These are phyloP conservation scores for Leavenworthia alabamica DNA, from an alignment of 345 rosid species.

Conservation along the genomic window DNA sequence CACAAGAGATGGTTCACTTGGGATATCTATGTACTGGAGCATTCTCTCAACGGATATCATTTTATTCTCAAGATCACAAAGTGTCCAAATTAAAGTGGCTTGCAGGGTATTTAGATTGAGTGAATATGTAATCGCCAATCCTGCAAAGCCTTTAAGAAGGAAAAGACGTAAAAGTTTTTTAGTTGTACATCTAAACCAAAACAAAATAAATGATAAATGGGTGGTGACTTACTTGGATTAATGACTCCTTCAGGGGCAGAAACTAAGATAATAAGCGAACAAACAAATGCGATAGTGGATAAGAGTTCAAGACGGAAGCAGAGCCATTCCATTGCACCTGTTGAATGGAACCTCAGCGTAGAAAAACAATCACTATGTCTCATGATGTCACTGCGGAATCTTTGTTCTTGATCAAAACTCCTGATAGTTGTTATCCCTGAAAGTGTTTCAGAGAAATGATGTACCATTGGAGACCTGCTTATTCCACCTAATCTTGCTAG, in stretches of 20 bases:
- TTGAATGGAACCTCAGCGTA: slow-evolving; percentile 44
- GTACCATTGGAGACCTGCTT: slow-evolving; percentile 65
- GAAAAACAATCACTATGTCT: slow-evolving; percentile 43
- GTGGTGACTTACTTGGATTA: slow-evolving; percentile 47
- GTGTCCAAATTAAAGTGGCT: slow-evolving; percentile 40
- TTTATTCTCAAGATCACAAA: slow-evolving; percentile 44
- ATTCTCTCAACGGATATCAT: slow-evolving; percentile 65
- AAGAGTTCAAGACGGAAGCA: slow-evolving; percentile 61
- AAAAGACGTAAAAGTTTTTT: neutral
- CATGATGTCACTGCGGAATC: slow-evolving; percentile 54
- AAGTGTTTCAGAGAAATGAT: slow-evolving; percentile 70
- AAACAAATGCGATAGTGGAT: slow-evolving; percentile 46
- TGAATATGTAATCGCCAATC: slow-evolving; percentile 50
- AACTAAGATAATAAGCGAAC: slow-evolving; percentile 52
- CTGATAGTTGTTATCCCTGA: slow-evolving; percentile 60
- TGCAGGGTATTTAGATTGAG: slow-evolving; percentile 47
- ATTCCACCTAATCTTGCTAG: slow-evolving; percentile 62
- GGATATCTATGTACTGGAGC: slow-evolving; percentile 46
- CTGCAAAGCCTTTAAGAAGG: slow-evolving; percentile 39
- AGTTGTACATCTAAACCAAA: neutral
- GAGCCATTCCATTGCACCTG: slow-evolving; percentile 69
- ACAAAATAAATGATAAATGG: neutral
- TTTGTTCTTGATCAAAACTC: slow-evolving; percentile 62
- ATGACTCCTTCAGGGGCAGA: slow-evolving; percentile 47
- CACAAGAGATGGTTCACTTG: slow-evolving; percentile 59